Base-by-base conservation (phyloP, 225 moss, liverwort and hornwort genomes). In the Neckera pumila region DNA sequence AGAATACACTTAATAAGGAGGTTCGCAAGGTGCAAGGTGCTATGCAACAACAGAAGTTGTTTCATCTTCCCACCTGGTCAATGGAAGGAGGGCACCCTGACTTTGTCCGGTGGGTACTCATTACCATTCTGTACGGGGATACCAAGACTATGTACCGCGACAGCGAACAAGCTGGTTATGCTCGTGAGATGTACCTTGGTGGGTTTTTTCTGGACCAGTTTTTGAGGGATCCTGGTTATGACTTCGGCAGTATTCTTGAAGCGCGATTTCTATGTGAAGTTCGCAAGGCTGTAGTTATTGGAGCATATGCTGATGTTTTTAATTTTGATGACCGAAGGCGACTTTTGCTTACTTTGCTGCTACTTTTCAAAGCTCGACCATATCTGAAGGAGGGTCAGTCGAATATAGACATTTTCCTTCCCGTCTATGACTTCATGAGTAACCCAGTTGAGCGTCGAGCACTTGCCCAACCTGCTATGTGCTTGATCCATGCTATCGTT, bases 201-300 rank as follows among this genome's bases (percentile, higher is more conserved):
- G 99, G 99, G 2, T 97, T 99, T 90, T 99, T 96, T 82, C 95
- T 99, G 76, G 99, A 99, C 88, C 97, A 96, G 51, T 96, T 99
- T 90, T 86, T 99, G 71, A 93, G 97, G 82, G 93, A 96, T 85
- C 99, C 99, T 59, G 96, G 95, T 20, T 97, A 93, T 83, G 95
- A 99, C 85, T 99, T 99, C 83, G 99, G 99, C 59, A 92, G 81
- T 27, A 90, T 97, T 82, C 93, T 97, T 56, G 97, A 99, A 89
- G 97, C 96, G 80, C 93, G 97, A 76, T 99, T 99, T 81, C 89
- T 96, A 45, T 91, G 99, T 78, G 97, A 99, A 90, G 92, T 99
- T 88, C 96, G 99, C 62, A 99, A 99, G 92, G 96, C 97, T 75
- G 95, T 99, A 56, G 97, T 96, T 72, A 94, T 99, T 76, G 97